Base-by-base conservation (phyloP, 495 filamentous ascomycete species). In the Aspergillus coremiiformis region DNA sequence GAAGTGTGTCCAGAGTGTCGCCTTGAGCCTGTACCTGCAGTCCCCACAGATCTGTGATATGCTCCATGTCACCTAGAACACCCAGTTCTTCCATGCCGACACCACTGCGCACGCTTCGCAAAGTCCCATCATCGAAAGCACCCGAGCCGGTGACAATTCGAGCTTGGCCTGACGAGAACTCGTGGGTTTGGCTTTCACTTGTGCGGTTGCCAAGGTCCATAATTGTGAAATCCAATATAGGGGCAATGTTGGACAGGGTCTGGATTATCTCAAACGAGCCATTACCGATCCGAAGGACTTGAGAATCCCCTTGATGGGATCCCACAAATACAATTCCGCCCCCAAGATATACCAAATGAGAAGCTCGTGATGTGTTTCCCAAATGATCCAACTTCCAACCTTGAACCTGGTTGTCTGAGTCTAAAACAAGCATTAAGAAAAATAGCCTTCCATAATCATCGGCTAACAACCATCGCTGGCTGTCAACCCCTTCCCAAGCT, bases 91-190 rank as follows among this genome's bases (percentile, higher is more conserved):
- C 89, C 51, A 99, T 76, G 15, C 93, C 90, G 46, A 99, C 91
- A 17, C 93, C 93, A 63, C 90, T 96, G 29, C 91, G 84, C 23
- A 97, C 84, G 61, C 86, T 95, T 54, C 91, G 73, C 30, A 99
- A 62, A 29, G 86, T 90, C 4, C 93, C 93, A 55, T 94, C 89
- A 54, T 86, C 79, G 59, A 84, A 88, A 3, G 86, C 90, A 22
- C 93, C 93, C 35, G 91, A 95, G 7, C 88, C 91, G 2, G 92
- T 88, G 8, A 99, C 89, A 49, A 99, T 85, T 24, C 94, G 79
- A 48, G 93, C 91, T 70, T 97, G 94, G 1, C 94, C 94, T 5
- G 92, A 95, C 0, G 90, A 96, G 47, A 84, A 96, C 61, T 94
- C 90, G 56, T 93, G 94, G 0, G 80, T 84, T 32, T 87, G 81